phyloP scores from a whole-genome alignment of 495 filamentous ascomycete genomes.

The Clavariopsis aquatica region DNA sequence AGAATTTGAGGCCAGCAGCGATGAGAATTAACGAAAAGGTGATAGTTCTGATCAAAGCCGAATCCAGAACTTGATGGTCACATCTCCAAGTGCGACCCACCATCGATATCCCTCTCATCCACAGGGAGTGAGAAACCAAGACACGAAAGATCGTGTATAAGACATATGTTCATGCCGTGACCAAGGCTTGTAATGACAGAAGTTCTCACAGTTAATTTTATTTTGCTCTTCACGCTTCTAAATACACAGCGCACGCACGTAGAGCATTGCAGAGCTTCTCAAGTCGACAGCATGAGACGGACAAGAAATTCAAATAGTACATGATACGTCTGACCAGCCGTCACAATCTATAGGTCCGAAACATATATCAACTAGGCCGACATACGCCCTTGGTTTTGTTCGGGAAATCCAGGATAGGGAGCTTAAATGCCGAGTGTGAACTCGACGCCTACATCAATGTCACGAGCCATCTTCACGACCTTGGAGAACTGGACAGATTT shows the following conservation, averaged over 20 bases:
- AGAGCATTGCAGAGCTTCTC: not conserved
- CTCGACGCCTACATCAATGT: conserved; percentile 97
- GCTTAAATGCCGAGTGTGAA: conserved; percentile 90
- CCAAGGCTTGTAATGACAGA: not conserved
- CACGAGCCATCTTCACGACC: conserved; percentile 97
- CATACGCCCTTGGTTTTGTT: not conserved
- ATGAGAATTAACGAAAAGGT: too few species aligned
- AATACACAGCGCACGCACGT: conserved; percentile 3
- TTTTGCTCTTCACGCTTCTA: conserved; percentile 2
- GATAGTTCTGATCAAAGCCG: too few species aligned
- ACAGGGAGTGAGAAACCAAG: too few species aligned
- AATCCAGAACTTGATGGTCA: too few species aligned
- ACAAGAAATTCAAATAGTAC: conserved; percentile 7
- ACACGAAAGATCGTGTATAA: too few species aligned
- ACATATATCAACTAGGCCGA: not conserved
- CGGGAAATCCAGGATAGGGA: not conserved
- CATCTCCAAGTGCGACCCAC: too few species aligned
- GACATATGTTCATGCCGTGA: too few species aligned
- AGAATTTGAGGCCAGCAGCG: too few species aligned
- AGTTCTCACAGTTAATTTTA: not conserved
- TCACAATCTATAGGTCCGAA: conserved; percentile 5
- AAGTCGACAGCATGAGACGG: not conserved
- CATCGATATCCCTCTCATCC: too few species aligned
- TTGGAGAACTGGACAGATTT: conserved; percentile 98
- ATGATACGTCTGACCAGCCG: not conserved